Base-by-base conservation (phyloP, 306 rosid genomes). In the Oxytropis ochrocephala region DNA sequence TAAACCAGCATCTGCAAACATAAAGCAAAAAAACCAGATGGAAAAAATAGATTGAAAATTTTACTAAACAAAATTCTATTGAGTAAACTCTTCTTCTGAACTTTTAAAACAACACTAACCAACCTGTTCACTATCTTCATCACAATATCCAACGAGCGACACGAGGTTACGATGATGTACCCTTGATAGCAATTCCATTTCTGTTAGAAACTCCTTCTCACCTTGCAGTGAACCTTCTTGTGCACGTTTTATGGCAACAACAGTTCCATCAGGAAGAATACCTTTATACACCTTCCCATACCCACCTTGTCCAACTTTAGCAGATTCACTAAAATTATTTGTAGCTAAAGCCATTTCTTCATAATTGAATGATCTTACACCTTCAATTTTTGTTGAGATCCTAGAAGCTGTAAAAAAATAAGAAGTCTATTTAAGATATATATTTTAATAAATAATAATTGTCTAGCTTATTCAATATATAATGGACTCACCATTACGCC, bases 1-100 rank as follows among this genome's bases (percentile, higher is more conserved):
- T 94, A 94, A 48, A 85, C 87, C 89, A 94, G 78, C 97, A 91
- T 94, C 99, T 94, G 89, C 89, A 81, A 29, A 29, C 58, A 85
- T 46, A 78, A 71, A 56, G 73, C 55, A 43, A 39, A 65, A 65
- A 53, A 47, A 12, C 17, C 64, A 78, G 38, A 77, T 47, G 47
- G 47, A 32, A 76, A 69, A 48, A 11, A 5, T 11, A 64, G 54
- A 50, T 52, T 18, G 8, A 11, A 14, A 10, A 32, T 17, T 21
- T 29, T 27, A 21, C 47, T 48, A 12, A 11, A 21, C 27, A 9
- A 43, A 42, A 27, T 19, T 30, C 1, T 13, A 35, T 6, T 16
- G 17, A 65, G 24, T 35, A 35, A 14, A 21, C 16, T 43, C 35
- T 64, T 43, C 35, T 64, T 24, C 24, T 52, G 49, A 59, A 56